A percentile compares a stretch with the other conserved stretches of the same genome.
Conservation (phyloP, 805 yeast genomes). For the Ogataea pilisensis region DNA sequence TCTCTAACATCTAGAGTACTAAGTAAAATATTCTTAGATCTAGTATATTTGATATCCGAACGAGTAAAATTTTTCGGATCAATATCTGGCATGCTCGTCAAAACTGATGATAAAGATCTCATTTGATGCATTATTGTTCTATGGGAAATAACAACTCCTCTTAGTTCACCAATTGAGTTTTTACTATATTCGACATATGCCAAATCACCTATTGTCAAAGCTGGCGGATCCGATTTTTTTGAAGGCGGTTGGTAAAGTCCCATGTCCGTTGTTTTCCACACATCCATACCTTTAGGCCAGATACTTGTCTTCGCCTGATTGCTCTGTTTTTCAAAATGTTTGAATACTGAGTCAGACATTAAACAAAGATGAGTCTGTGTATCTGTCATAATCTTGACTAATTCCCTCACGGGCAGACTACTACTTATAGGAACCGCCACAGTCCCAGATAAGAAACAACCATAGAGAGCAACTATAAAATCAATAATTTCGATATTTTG, state of each 20-base stretch:
- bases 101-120: slow-evolving; percentile 64
- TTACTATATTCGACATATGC: slow-evolving; percentile 92
- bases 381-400: slow-evolving; percentile 62
- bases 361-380: slow-evolving; percentile 77
- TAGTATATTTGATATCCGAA: slow-evolving; percentile 44
- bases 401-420: slow-evolving; percentile 62
- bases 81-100: slow-evolving; percentile 53
- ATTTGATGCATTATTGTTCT: slow-evolving; percentile 85
- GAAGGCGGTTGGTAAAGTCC: slow-evolving; percentile 63
- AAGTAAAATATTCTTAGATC: slow-evolving; percentile 52
- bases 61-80: slow-evolving; percentile 44
- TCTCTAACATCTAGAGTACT: slow-evolving; percentile 66
- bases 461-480: slow-evolving; percentile 79
- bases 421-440: slow-evolving; percentile 92
- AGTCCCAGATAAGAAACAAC: slow-evolving; percentile 89
- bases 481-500: slow-evolving; percentile 82
- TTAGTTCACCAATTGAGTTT: slow-evolving; percentile 83
- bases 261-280: slow-evolving; percentile 85
- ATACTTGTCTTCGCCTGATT: slow-evolving; percentile 20
- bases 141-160: slow-evolving; percentile 93
- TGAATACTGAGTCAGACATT: slow-evolving; percentile 74
- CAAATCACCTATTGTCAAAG: slow-evolving; percentile 70
- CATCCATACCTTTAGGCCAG: slow-evolving; percentile 72
- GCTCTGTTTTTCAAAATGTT: slow-evolving; percentile 64
- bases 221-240: slow-evolving; percentile 55